phyloP scores from a whole-genome alignment of 257 asterid genomes.

The Rhazya stricta region DNA sequence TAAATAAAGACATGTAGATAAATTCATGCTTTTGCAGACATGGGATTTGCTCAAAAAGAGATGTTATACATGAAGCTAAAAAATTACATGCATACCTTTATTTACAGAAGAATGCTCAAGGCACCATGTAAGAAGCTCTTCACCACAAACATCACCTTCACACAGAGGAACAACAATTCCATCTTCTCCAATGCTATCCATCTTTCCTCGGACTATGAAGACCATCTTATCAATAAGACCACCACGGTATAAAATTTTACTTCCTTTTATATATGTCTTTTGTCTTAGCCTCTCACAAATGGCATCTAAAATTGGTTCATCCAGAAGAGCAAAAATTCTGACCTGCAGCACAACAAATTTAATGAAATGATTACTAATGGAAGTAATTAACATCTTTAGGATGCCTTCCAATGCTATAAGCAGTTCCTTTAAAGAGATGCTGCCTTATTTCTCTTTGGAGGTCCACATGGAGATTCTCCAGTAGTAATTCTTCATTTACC shows the following conservation, averaged over 20 bases:
- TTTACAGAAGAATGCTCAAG: constrained; percentile 83
- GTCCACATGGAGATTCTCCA: constrained; percentile 94
- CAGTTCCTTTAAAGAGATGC: constrained; percentile 59
- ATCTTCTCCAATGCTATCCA: constrained; percentile 78
- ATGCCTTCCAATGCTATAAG: neutral
- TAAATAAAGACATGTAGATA: neutral
- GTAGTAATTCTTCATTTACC: constrained; percentile 71
- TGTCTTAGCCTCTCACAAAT: constrained; percentile 77
- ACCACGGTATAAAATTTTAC: constrained; percentile 54
- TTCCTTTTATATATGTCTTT: constrained; percentile 71
- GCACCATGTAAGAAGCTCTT: constrained; percentile 95
- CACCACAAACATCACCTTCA: constrained; percentile 87
- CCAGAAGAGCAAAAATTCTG: constrained; percentile 65
- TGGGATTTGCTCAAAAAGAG: no score
- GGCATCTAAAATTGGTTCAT: constrained; percentile 79
- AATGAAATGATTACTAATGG: neutral
- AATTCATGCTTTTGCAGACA: neutral
- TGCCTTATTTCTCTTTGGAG: constrained; percentile 82
- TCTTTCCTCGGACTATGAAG: constrained; percentile 78
- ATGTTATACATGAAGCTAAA: neutral
- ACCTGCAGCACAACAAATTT: constrained; percentile 43
- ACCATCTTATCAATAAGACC: constrained; percentile 88
- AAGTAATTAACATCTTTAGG: neutral
- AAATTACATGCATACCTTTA: constrained; percentile 40
- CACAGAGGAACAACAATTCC: constrained; percentile 43